These are phyloP conservation scores for Arachis stenosperma DNA, from an alignment of 306 rosid genomes.

Conservation along the genomic window DNA sequence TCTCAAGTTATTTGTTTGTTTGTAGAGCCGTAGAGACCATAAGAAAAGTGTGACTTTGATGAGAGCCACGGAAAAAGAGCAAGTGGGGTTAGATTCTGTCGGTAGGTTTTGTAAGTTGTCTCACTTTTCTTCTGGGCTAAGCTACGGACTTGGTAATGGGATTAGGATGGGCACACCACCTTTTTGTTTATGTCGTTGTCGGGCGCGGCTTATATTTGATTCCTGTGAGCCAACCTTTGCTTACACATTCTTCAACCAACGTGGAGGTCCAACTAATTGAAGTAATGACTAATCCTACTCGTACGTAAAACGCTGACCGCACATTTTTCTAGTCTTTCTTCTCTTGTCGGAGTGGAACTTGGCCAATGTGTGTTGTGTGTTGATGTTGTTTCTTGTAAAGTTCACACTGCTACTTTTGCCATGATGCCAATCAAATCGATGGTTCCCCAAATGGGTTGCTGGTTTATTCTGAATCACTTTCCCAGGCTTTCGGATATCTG, in stretches of 20 bases:
- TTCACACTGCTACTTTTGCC: background rate
- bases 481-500: background rate
- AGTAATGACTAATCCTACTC: too few relatives aligned
- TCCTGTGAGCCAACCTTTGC: background rate
- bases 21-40: too few relatives aligned
- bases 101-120: conserved; percentile 21
- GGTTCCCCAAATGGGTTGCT: background rate
- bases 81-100: background rate
- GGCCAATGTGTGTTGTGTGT: too few relatives aligned
- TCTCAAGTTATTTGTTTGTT: background rate
- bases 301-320: background rate
- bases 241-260: background rate
- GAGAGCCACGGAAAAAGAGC: background rate
- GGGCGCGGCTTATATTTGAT: background rate
- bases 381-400: background rate
- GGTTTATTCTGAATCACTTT: background rate
- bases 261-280: background rate
- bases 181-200: background rate
- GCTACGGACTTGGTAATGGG: conserved; percentile 8
- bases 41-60: background rate
- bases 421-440: background rate
- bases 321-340: background rate
- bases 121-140: background rate
- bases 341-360: background rate
- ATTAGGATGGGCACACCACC: background rate